Conservation (phyloP, 2,329 filamentous ascomycete species). For the Neopestalotiopsis rosae region DNA sequence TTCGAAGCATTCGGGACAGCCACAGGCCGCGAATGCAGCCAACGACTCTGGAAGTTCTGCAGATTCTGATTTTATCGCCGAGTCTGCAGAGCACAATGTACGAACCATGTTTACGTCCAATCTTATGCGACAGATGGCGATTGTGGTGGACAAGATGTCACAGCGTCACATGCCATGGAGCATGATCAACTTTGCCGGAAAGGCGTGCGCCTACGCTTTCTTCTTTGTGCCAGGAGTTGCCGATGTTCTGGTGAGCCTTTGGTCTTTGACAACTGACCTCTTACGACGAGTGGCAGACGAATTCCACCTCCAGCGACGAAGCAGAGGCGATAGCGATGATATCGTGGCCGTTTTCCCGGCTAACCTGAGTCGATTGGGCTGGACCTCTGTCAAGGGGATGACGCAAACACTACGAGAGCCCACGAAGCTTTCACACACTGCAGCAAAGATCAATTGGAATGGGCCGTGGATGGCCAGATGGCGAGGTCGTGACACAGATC, state of each 20-base stretch:
- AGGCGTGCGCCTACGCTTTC: slow-evolving; percentile 90
- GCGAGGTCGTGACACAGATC: slow-evolving; percentile 85
- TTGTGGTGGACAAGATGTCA: slow-evolving; percentile 90
- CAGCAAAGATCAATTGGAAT: slow-evolving; percentile 80
- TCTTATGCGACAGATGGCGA: slow-evolving; percentile 79
- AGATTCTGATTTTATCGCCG: slow-evolving; percentile 50
- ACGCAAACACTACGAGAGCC: slow-evolving; percentile 67
- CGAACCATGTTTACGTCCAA: slow-evolving; percentile 86
- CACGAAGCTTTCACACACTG: slow-evolving; percentile 68
- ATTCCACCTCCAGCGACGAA: slow-evolving; percentile 66
- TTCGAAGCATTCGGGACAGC: slow-evolving; percentile 51
- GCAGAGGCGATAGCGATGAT: slow-evolving; percentile 63
- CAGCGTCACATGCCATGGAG: slow-evolving; percentile 69
- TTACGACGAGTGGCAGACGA: slow-evolving; percentile 76
- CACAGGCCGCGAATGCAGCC: slow-evolving; percentile 62
- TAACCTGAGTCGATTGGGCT: slow-evolving; percentile 61
- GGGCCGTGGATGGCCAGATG: slow-evolving; percentile 85
- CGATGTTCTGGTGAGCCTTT: slow-evolving; percentile 81
- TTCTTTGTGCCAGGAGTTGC: slow-evolving; percentile 89
- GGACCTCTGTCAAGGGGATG: slow-evolving; percentile 56
- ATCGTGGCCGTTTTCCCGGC: slow-evolving; percentile 75
- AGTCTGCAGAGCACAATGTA: slow-evolving; percentile 86
- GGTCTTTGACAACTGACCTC: slow-evolving; percentile 72
- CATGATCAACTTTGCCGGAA: slow-evolving; percentile 85
- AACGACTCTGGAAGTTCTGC: slow-evolving; percentile 68